Conservation (phyloP, 768 basidiomycete species). For the Podaxis sp. region DNA sequence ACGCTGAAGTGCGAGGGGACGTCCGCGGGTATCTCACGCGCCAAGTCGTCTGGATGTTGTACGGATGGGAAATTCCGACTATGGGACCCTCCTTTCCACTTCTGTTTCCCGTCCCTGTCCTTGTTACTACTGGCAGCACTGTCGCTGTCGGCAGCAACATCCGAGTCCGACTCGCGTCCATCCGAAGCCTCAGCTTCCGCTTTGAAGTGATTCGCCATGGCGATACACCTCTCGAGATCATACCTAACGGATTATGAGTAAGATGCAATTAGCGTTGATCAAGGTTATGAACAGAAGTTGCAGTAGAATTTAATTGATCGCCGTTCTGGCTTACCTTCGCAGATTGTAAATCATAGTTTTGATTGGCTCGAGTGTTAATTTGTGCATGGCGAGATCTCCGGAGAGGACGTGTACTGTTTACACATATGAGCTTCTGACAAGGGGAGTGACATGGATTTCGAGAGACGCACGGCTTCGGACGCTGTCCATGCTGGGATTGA, state of each 20-base stretch:
- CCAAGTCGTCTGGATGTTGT: not conserved
- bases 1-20: not conserved
- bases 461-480: slow-evolving; percentile 48
- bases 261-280: not conserved
- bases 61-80: not conserved
- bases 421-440: not conserved
- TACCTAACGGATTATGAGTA: slow-evolving; percentile 25
- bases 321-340: slow-evolving; percentile 28
- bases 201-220: slow-evolving; percentile 19
- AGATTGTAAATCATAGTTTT: slow-evolving; percentile 62
- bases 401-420: slow-evolving; percentile 64
- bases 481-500: slow-evolving; percentile 53
- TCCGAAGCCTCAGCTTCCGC: slow-evolving; percentile 9
- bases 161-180: slow-evolving; percentile 1
- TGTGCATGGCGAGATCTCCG: slow-evolving; percentile 67
- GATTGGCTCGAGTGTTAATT: slow-evolving; percentile 66
- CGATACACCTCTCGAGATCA: slow-evolving; percentile 43
- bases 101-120: not conserved
- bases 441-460: not conserved
- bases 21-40: not conserved
- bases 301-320: not conserved
- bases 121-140: not conserved
- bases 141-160: not conserved
- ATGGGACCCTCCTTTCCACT: not conserved
- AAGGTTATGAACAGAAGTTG: not conserved